Conservation (phyloP, 305 asterid genomes). For the Salvia sclarea region DNA sequence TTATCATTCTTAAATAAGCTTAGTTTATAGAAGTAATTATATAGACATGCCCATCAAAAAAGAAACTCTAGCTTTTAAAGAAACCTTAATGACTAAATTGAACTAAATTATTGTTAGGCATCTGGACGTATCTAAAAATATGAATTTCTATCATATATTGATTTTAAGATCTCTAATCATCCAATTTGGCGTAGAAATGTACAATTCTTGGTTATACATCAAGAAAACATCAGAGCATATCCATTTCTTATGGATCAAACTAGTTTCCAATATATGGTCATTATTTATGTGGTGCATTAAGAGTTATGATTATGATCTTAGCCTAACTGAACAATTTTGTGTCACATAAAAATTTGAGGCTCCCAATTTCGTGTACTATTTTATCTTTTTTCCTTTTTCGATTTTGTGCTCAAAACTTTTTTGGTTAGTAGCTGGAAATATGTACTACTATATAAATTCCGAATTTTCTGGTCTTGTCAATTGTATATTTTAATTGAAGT, state of each 20-base stretch:
- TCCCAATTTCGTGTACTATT: background rate
- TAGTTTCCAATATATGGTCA: background rate
- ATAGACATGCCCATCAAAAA: no score
- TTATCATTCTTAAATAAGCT: no score
- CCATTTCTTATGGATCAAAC: background rate
- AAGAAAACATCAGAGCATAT: background rate
- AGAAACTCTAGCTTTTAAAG: no score
- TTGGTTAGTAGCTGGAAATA: background rate
- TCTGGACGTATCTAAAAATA: no score
- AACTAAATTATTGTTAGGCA: no score
- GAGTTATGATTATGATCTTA: background rate
- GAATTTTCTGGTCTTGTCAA: background rate
- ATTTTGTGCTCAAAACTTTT: background rate
- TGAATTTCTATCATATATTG: no score
- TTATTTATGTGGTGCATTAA: background rate
- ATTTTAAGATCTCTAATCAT: no score
- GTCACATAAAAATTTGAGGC: background rate
- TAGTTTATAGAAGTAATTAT: no score
- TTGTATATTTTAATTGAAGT: background rate
- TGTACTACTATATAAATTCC: background rate
- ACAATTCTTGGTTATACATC: background rate
- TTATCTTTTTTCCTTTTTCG: background rate
- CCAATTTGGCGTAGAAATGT: no score
- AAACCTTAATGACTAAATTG: no score
- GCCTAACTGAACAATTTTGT: slow-evolving; percentile 3